These are phyloP conservation scores for Psilocybe sp. DNA, from an alignment of 768 basidiomycete species.

Conservation along the genomic window DNA sequence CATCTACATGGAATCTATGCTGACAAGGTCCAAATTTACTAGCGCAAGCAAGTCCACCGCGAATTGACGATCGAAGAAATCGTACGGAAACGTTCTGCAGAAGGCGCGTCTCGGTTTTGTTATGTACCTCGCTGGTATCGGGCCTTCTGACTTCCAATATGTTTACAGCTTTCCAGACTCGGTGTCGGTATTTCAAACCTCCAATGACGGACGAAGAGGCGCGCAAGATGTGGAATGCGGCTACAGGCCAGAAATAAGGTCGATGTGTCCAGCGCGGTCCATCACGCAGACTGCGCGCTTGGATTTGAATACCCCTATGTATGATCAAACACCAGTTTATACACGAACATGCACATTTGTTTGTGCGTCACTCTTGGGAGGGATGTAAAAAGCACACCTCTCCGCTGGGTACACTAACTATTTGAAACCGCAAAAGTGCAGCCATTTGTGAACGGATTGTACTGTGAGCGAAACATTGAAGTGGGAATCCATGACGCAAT, in stretches of 20 bases:
- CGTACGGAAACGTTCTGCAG: slow-evolving; percentile 63
- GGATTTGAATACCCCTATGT: too few species aligned
- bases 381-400: not conserved
- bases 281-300: not conserved
- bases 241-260: slow-evolving; percentile 13
- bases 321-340: too few species aligned
- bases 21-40: not conserved
- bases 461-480: slow-evolving; percentile 9
- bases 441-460: not conserved
- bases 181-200: slow-evolving; percentile 78
- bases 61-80: slow-evolving; percentile 74
- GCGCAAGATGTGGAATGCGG: slow-evolving; percentile 30
- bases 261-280: not conserved
- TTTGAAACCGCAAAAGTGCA: not conserved
- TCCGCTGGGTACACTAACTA: not conserved
- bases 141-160: not conserved
- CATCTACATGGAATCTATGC: too few species aligned
- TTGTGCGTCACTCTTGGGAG: too few species aligned
- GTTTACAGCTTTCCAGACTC: slow-evolving; percentile 65
- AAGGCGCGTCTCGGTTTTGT: slow-evolving; percentile 44
- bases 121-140: not conserved
- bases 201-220: slow-evolving; percentile 58
- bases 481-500: slow-evolving; percentile 28
- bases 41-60: slow-evolving; percentile 76
- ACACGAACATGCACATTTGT: too few species aligned